Evolutionary conservation across 257 asterid genomes (phyloP), one percentile per base, ranked within the genome.

Genomic region (Penstemon barbatus): DNA sequence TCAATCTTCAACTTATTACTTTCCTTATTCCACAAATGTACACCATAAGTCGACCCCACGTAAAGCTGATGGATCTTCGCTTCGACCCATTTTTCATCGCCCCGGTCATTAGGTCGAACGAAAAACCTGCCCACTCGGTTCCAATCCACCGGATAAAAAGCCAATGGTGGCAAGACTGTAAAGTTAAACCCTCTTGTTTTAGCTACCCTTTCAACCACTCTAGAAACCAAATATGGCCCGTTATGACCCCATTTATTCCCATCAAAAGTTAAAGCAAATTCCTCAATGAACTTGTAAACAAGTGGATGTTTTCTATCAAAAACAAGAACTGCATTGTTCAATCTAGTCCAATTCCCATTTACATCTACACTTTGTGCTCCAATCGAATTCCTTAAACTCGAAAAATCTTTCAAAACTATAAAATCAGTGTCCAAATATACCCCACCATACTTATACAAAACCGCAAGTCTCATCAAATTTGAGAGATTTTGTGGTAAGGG

Each of bases 161-260:
- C 89, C 72, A 46, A 61, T 2, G 81, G 86, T 0, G 87, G 81
- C 85, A 85, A 64, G 7, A 91, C 45, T n/a, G 85, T 86, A 11
- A 88, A 71, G 68, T 84, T 69, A 3, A 63, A 39, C 8, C 65
- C 75, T 18, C 54, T 59, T 5, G 45, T 38, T 50, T 53, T 65
- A 0, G 25, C 71, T 37, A 78, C 64, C 42, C 75, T 72, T 0
- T 74, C 55, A 18, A 85, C 88, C 59, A 91, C 96, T 41, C 97
- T 85, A 52, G 93, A 83, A 19, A 91, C 86, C 19, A 91, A 59
- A 50, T 86, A 87, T 4, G 93, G 95, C 1, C 97, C 97, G 71
- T 91, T 91, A 57, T 91, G 83, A 13, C 96, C 96, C 94, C 94
- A 86, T 41, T 2, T 83, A 18, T 80, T 86, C 69, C 96, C 97